A percentile compares a stretch with the other conserved stretches of the same genome.
These are phyloP conservation scores for Rhizophora mangle DNA, from an alignment of 345 rosid species.

Conservation along the genomic window DNA sequence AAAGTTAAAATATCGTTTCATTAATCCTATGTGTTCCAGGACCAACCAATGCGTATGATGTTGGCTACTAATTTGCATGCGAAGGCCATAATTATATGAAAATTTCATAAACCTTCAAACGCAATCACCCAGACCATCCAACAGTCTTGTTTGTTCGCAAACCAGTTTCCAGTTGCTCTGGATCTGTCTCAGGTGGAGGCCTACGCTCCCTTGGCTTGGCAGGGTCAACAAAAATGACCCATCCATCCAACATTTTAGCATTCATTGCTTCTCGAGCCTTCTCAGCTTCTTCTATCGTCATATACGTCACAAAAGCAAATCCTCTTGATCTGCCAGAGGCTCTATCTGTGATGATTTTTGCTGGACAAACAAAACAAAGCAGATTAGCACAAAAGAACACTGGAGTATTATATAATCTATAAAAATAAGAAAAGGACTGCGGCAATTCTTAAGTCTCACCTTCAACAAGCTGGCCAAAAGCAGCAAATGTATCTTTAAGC, in stretches of 20 bases:
- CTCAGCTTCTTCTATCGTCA: constrained; percentile 77
- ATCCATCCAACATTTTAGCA: constrained; percentile 84
- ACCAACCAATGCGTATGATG: too few species aligned
- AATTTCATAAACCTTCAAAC: neutral
- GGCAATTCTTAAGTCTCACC: constrained; percentile 29
- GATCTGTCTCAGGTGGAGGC: constrained; percentile 38
- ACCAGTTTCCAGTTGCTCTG: constrained; percentile 46
- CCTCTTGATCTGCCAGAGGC: constrained; percentile 75
- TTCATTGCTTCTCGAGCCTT: constrained; percentile 83
- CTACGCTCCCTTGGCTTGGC: constrained; percentile 68
- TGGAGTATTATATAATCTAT: neutral
- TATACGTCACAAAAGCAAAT: constrained; percentile 68
- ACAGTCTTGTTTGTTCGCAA: constrained; percentile 70
- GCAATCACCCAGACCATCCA: constrained; percentile 69
- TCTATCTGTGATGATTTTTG: constrained; percentile 63
- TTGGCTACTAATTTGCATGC: too few species aligned
- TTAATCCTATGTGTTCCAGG: too few species aligned
- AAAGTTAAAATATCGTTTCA: too few species aligned
- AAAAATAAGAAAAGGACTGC: neutral
- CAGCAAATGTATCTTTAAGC: constrained; percentile 68
- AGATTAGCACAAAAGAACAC: neutral
- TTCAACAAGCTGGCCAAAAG: constrained; percentile 71
- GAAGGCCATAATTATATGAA: neutral
- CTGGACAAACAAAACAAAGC: constrained; percentile 32
- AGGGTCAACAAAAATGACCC: constrained; percentile 95